Conservation (phyloP, 352 stramenopile species). For the Elongisporangium undulatum region DNA sequence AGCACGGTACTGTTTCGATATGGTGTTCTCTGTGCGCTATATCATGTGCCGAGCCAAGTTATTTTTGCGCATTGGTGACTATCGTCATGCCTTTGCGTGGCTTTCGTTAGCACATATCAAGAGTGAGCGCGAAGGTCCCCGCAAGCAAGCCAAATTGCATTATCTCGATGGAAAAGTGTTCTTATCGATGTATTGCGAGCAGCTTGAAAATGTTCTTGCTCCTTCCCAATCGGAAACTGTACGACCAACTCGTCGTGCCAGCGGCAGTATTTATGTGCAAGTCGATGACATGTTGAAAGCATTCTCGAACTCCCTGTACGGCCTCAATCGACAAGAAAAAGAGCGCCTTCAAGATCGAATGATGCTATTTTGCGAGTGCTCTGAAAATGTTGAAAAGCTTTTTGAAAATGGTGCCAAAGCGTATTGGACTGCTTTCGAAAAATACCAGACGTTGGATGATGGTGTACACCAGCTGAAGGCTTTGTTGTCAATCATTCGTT, state of each 20-base stretch:
- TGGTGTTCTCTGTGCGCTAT: constrained; percentile 73
- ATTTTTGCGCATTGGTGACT: constrained; percentile 48
- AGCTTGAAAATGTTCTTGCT: constrained; percentile 31
- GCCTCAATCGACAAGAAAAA: constrained; percentile 59
- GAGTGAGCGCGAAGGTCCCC: constrained; percentile 63
- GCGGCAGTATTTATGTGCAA: constrained; percentile 8
- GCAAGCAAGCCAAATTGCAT: constrained; percentile 63
- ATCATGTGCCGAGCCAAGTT: constrained; percentile 62
- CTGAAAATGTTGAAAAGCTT: constrained; percentile 35
- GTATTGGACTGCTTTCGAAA: constrained; percentile 65
- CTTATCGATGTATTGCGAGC: constrained; percentile 44
- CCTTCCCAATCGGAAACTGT: background rate
- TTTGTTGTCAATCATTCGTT: constrained; percentile 61
- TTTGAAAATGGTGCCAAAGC: constrained; percentile 48
- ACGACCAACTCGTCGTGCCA: background rate
- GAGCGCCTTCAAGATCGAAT: constrained; percentile 45
- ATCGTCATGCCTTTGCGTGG: constrained; percentile 60
- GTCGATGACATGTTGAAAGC: constrained; percentile 51
- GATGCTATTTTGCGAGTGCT: constrained; percentile 37
- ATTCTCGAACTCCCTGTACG: constrained; percentile 61
- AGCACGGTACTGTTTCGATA: constrained; percentile 76
- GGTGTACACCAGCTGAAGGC: constrained; percentile 70
- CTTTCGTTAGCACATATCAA: constrained; percentile 74
- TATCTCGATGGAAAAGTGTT: constrained; percentile 62
- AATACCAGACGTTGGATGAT: constrained; percentile 70